Conservation (phyloP, 192 early-diverging fungal species). For the Rhizoclosmatium globosum region DNA sequence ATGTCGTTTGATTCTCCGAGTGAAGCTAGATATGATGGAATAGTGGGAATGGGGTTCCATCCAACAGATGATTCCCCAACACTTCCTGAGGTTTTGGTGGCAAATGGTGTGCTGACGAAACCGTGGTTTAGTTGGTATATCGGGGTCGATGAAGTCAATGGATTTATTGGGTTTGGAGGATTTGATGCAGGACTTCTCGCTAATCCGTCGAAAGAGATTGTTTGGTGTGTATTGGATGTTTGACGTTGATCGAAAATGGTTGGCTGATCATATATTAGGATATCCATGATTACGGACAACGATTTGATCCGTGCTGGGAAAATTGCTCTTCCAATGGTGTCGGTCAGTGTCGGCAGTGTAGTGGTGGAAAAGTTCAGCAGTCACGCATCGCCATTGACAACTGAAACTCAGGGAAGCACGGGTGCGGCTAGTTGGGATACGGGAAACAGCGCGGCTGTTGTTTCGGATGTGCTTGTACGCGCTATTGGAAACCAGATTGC, state of each 20-base stretch:
- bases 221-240: background rate
- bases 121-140: background rate
- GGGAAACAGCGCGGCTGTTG: conserved; percentile 22
- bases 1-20: no score
- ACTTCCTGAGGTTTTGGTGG: no score
- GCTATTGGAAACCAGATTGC: background rate
- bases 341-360: background rate
- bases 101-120: no score
- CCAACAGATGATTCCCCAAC: background rate
- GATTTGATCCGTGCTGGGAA: conserved; percentile 1
- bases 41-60: conserved; percentile 26
- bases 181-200: background rate
- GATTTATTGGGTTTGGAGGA: conserved; percentile 22
- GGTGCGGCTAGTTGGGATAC: conserved; percentile 30
- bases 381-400: conserved; percentile 1
- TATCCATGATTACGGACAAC: conserved; percentile 13
- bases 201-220: background rate
- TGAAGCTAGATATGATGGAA: conserved; percentile 7
- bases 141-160: background rate
- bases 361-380: background rate
- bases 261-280: background rate
- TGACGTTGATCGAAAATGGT: background rate
- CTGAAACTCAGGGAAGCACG: conserved; percentile 7
- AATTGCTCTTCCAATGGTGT: conserved; percentile 5
- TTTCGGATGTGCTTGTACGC: background rate